Evolutionary conservation across 192 early-diverging fungal genomes (phyloP).

Genomic region (Lobosporangium transversale): DNA sequence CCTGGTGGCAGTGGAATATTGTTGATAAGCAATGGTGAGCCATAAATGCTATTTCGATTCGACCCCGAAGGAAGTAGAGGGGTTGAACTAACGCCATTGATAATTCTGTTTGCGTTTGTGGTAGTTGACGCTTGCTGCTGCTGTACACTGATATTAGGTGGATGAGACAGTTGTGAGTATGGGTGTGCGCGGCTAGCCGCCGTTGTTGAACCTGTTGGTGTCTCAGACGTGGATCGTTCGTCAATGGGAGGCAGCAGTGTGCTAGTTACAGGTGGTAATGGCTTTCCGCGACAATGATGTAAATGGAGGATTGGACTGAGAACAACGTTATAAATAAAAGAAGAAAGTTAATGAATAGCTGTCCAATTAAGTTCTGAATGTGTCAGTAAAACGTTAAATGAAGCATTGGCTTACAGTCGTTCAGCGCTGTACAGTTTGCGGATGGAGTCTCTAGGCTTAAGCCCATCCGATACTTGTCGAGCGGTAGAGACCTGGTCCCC

Average conservation of each 20-base stretch:
- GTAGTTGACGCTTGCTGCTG: constrained; percentile 7
- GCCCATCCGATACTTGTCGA: constrained; percentile 24
- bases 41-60: constrained; percentile 28
- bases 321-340: too few relatives aligned
- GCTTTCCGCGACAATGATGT: constrained; percentile 38
- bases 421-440: constrained; percentile 14
- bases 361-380: too few relatives aligned
- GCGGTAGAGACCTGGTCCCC: constrained; percentile 37
- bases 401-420: constrained; percentile 42
- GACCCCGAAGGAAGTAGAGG: neutral
- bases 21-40: constrained; percentile 27
- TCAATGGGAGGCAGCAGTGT: constrained; percentile 2
- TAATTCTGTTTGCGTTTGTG: constrained; percentile 5
- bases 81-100: constrained; percentile 9
- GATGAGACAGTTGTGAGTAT: neutral
- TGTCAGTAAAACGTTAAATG: too few relatives aligned
- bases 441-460: constrained; percentile 41
- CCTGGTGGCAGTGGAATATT: constrained; percentile 44
- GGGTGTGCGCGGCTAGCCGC: neutral
- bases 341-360: too few relatives aligned
- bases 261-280: constrained; percentile 12
- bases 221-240: neutral
- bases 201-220: neutral
- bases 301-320: constrained; percentile 35
- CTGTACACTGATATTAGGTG: neutral